Evolutionary conservation across 176 grass and related monocot species (phyloP).

Genomic region (Thalia dealbata): DNA sequence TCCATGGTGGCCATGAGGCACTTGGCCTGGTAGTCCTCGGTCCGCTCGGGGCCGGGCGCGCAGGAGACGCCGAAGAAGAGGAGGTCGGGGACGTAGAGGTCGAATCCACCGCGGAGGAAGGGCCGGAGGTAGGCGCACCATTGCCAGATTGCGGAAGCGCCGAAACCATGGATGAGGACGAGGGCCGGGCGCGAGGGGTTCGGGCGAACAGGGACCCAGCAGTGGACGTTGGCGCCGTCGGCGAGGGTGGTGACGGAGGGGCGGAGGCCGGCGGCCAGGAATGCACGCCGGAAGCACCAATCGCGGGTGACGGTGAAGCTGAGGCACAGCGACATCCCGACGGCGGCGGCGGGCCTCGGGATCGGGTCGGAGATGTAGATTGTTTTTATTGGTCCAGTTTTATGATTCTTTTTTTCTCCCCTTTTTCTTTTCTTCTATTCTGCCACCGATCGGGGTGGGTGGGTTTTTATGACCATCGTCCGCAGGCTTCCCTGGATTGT

Average conservation of each 20-base stretch:
- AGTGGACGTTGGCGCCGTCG: slow-evolving; percentile 58
- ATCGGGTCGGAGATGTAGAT: not conserved
- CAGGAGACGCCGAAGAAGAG: slow-evolving; percentile 76
- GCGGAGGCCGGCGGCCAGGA: slow-evolving; percentile 52
- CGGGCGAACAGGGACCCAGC: slow-evolving; percentile 47
- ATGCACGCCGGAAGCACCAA: slow-evolving; percentile 49
- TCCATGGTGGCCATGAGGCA: slow-evolving; percentile 57
- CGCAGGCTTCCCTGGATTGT: not conserved
- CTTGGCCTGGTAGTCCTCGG: slow-evolving; percentile 64
- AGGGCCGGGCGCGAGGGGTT: slow-evolving; percentile 39
- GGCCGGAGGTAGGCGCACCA: slow-evolving; percentile 63
- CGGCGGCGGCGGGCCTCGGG: slow-evolving; percentile 12
- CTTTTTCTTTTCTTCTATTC: no score
- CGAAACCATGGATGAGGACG: slow-evolving; percentile 86
- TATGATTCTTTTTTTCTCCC: no score
- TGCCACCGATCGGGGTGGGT: not conserved
- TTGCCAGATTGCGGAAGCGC: slow-evolving; percentile 86
- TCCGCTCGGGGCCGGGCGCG: slow-evolving; percentile 48
- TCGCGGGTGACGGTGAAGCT: slow-evolving; percentile 75
- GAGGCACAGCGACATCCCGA: slow-evolving; percentile 30
- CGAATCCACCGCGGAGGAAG: slow-evolving; percentile 62
- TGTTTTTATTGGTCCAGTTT: not conserved
- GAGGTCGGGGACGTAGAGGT: slow-evolving; percentile 89
- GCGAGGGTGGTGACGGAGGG: slow-evolving; percentile 20
- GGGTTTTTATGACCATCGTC: not conserved